Evolutionary conservation across 495 filamentous ascomycete species (phyloP), one percentile per base, ranked within the genome.

Genomic region (Coniosporium apollinis): DNA sequence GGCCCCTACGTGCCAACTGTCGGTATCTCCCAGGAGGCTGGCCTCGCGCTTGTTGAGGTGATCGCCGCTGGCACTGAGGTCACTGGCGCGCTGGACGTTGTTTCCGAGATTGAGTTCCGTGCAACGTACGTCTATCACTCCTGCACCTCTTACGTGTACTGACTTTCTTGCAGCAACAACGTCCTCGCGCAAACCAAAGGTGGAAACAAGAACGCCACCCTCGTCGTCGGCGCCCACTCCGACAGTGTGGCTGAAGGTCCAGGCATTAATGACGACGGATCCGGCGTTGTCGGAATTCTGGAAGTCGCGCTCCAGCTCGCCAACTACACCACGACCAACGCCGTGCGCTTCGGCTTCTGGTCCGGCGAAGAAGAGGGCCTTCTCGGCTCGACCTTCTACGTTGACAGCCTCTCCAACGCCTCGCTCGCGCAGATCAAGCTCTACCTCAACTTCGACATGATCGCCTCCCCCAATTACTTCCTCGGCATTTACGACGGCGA

Each of bases 381-480:
- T 16, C 48, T 81, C n/a, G 79, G 79, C 26, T 67, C 70, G 18
- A 58, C 63, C 17, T 57, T 61, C 49, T 82, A 77, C 52, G 62
- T 79, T 42, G 53, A 62, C 17, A 47, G 49, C 16, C 60, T 68
- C 34, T 44, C 55, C 16, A 33, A 55, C 2, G 59, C 57, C 13
- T 69, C 71, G 31, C 55, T 67, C 8, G 57, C 53, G 22, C 71
- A 72, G 46, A 66, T 82, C 41, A 52, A 65, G 1, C 64, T 78
- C 3, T 79, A 80, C 47, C 72, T 82, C 45, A 79, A 83, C 59
- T 78, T 79, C 43, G 78, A 83, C 55, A 83, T 82, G 78, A 76
- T 81, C 39, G 78, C 76, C 28, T 70, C 63, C 11, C 78, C 78
- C 29, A 82, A 82, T 60, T 81, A 70, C 46, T 60, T 67, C 11